A percentile compares a stretch with the other conserved stretches of the same genome.
phyloP scores from a whole-genome alignment of 139 green algal species.

The Pleodorina starrii region DNA sequence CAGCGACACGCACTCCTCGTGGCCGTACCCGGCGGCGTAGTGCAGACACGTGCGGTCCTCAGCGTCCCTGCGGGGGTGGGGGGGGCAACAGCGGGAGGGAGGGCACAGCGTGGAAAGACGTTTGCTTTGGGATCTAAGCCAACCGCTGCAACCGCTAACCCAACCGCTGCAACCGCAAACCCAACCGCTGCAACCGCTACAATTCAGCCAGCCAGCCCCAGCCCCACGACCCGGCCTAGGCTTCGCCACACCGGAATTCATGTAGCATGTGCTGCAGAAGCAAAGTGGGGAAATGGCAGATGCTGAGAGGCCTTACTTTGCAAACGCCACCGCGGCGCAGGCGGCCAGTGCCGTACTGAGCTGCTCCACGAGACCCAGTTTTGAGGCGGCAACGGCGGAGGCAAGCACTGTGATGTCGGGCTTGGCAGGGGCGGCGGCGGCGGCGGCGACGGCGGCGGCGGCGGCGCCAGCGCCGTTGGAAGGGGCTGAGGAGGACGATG shows the following conservation, averaged over 20 bases:
- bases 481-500: background rate
- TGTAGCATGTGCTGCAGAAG: too few relatives aligned
- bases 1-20: conserved; percentile 74
- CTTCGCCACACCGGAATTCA: too few relatives aligned
- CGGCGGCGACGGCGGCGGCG: background rate
- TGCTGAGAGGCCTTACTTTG: conserved; percentile 37
- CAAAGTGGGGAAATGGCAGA: too few relatives aligned
- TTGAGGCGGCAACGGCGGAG: conserved; percentile 58
- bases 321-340: conserved; percentile 1
- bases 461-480: background rate
- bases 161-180: too few relatives aligned
- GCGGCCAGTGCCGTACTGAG: conserved; percentile 45
- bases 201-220: too few relatives aligned
- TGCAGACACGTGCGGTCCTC: conserved; percentile 76
- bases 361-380: conserved; percentile 67
- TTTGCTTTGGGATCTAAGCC: too few relatives aligned
- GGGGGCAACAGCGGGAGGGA: background rate
- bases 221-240: too few relatives aligned
- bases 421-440: background rate
- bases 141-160: too few relatives aligned
- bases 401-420: conserved; percentile 31
- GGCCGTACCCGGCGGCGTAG: conserved; percentile 70
- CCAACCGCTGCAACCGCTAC: too few relatives aligned
- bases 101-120: too few relatives aligned
- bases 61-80: conserved; percentile 43